These are phyloP conservation scores for Tolypocladium paradoxum DNA, from an alignment of 2,329 filamentous ascomycete genomes.

Conservation along the genomic window DNA sequence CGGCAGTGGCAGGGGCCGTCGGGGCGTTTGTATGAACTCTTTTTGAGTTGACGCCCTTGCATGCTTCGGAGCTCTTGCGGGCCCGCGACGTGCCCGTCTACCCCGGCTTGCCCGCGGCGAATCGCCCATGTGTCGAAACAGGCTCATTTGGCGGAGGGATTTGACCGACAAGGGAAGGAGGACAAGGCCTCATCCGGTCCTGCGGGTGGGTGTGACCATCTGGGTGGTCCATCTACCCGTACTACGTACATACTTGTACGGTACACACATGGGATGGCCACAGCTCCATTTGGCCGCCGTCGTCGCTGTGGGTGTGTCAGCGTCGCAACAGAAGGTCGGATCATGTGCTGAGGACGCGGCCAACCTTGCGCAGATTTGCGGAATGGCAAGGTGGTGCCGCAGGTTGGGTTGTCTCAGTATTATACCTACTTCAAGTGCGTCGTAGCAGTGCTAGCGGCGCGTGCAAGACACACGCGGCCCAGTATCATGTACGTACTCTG, in stretches of 20 bases:
- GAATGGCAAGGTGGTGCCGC: neutral
- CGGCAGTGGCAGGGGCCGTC: neutral
- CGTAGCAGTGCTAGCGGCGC: neutral
- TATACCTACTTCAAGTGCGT: neutral
- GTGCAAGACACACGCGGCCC: neutral
- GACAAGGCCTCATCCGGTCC: neutral
- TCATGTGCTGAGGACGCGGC: neutral
- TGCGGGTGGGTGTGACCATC: neutral
- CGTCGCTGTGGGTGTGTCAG: neutral
- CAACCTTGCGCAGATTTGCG: neutral
- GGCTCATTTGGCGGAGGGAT: neutral
- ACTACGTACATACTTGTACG: neutral
- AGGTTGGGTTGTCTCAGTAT: neutral
- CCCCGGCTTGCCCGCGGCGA: neutral
- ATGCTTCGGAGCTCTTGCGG: neutral
- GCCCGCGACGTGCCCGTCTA: neutral
- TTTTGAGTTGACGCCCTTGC: neutral
- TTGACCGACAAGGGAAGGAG: slow-evolving; percentile 1
- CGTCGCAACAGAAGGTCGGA: neutral
- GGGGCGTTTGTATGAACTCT: no score
- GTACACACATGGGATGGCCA: neutral
- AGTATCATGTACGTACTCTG: neutral
- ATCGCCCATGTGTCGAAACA: neutral
- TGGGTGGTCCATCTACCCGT: neutral
- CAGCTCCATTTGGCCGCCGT: neutral